Conservation (phyloP, 1,284 basidiomycete species). For the Cystobasidium sp. region DNA sequence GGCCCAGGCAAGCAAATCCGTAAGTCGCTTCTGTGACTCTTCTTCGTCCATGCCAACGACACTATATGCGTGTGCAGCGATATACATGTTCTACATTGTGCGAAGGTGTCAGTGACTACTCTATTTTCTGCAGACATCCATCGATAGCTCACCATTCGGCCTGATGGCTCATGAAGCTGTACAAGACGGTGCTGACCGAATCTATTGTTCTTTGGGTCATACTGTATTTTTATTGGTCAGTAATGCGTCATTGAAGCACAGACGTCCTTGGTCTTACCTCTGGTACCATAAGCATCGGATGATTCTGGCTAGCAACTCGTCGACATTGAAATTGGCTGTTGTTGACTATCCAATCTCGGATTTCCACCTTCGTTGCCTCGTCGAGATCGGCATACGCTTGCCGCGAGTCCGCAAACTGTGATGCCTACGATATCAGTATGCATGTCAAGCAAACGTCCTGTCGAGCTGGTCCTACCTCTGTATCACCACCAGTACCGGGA, state of each 20-base stretch:
- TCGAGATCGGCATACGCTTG: conserved; percentile 11
- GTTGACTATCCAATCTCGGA: conserved; percentile 7
- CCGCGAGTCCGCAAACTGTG: conserved; percentile 4
- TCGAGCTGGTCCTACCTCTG: not conserved
- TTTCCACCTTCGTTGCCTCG: not conserved
- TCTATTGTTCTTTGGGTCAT: conserved; percentile 7
- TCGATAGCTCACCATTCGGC: not conserved
- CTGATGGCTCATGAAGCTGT: conserved; percentile 3
- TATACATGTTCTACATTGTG: conserved; percentile 1
- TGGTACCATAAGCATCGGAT: conserved; percentile 4
- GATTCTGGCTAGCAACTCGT: not conserved
- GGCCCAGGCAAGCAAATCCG: not conserved
- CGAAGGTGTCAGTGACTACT: not conserved
- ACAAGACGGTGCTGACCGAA: conserved; percentile 11
- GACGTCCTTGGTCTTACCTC: not conserved
- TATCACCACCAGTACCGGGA: conserved; percentile 2
- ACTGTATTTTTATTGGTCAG: not conserved
- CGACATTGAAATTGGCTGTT: conserved; percentile 6
- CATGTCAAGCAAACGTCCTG: not conserved
- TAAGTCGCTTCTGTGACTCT: not conserved
- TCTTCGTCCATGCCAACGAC: conserved; percentile 6
- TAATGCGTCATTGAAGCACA: not conserved
- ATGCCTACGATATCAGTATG: not conserved
- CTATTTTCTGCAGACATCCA: not conserved
- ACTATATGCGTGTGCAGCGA: not conserved